Base-by-base conservation (phyloP, 208 protist genomes). In the Acanthamoeba sp. region DNA sequence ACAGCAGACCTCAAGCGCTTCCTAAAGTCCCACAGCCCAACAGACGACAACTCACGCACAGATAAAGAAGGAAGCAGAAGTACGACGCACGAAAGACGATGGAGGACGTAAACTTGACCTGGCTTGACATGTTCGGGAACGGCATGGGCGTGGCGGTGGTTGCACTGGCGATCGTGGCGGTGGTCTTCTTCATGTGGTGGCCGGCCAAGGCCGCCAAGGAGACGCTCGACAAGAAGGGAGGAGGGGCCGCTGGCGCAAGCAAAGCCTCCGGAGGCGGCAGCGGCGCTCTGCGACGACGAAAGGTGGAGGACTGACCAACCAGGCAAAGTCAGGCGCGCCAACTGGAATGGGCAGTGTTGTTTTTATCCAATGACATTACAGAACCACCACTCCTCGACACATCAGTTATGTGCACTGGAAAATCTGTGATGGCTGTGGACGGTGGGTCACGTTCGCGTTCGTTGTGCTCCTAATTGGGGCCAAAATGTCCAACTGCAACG, bases 51-150 rank as follows among this genome's bases (percentile, higher is more conserved):
- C 52, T 57, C 7, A 16, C 52, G 52, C 16, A 57, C 52, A 12
- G 45, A 4, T 12, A 50, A 50, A 50, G 45, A 50, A 50, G 45
- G 12, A 12, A 50, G 45, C 52, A 22, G 1, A 1, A 57, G 52
- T 12, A 57, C 1, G 3, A 48, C 10, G 10, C 6, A 3, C 16
- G 16, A 57, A 6, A 3, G 52, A 57, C 52, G 3, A 57, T 76
- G 66, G 66, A 76, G 34, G 66, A 76, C 66, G 66, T 76, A 4
- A 76, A 76, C 66, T 45, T 76, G 66, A 76, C 29, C 6, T 45
- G 29, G 36, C 66, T 76, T 1, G 29, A 76, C 36, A 36, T 45
- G 7, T 36, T 45, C 18, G 66, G 66, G 1, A 45, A 76, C 14
- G 66, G 34, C 0, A 20, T 76, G 34, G 66, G 66, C 66, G 34